phyloP scores from a whole-genome alignment of 2,329 filamentous ascomycete species.

The Lasiodiplodia sp. region DNA sequence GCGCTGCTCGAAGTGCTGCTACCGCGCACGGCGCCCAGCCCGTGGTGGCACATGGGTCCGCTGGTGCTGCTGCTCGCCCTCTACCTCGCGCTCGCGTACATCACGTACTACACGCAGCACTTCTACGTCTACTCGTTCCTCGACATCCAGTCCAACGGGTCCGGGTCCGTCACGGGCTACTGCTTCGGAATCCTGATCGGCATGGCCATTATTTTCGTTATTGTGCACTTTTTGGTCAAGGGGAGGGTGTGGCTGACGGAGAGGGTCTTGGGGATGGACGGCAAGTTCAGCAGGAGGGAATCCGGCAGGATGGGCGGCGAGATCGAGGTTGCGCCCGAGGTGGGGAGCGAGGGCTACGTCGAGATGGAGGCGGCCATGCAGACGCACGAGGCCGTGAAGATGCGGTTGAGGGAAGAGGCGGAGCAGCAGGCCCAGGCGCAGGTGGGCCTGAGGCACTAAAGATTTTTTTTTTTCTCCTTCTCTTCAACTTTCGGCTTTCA shows the following conservation, averaged over 20 bases:
- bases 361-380: constrained; percentile 20
- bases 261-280: constrained; percentile 50
- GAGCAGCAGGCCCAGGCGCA: constrained; percentile 25
- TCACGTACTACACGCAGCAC: constrained; percentile 72
- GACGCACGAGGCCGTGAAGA: constrained; percentile 16
- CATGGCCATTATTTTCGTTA: constrained; percentile 49
- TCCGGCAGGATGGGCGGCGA: background rate
- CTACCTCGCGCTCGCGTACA: constrained; percentile 77
- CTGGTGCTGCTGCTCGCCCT: constrained; percentile 73
- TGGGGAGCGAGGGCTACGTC: constrained; percentile 1
- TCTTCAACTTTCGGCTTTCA: background rate
- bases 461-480: background rate
- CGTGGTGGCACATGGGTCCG: constrained; percentile 71
- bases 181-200: constrained; percentile 59
- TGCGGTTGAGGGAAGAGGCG: constrained; percentile 17
- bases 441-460: constrained; percentile 6
- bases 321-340: background rate
- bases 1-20: constrained; percentile 78
- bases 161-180: constrained; percentile 68
- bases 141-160: constrained; percentile 59
- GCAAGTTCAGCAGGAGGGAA: constrained; percentile 42
- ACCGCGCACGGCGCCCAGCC: constrained; percentile 68
- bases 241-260: constrained; percentile 53
- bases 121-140: constrained; percentile 84
- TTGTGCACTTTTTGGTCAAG: constrained; percentile 50